Evolutionary conservation across 352 stramenopile genomes (phyloP).

Genomic region (Pythium grandisporangium): DNA sequence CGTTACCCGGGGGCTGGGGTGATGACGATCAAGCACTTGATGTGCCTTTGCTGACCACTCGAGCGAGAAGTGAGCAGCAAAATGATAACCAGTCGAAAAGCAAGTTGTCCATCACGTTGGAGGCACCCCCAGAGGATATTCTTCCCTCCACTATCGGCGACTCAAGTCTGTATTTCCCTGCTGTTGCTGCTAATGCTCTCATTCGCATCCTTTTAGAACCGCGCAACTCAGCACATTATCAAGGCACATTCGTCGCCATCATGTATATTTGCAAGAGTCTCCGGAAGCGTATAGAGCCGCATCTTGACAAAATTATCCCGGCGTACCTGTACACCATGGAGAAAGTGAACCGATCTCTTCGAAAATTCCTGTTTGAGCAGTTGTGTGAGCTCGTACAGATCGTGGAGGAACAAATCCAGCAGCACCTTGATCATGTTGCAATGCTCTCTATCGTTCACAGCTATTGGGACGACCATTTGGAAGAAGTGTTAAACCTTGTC

Average conservation of each 20-base stretch:
- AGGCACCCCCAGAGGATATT: slow-evolving; percentile 62
- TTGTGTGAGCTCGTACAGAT: slow-evolving; percentile 95
- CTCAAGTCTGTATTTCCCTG: slow-evolving; percentile 94
- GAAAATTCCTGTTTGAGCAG: slow-evolving; percentile 96
- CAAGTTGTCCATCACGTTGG: slow-evolving; percentile 52
- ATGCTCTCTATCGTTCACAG: slow-evolving; percentile 77
- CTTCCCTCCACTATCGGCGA: slow-evolving; percentile 78
- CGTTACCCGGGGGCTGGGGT: slow-evolving; percentile 3
- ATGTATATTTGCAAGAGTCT: slow-evolving; percentile 99
- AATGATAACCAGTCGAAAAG: slow-evolving; percentile 70
- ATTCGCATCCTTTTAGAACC: slow-evolving; percentile 97
- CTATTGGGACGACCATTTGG: slow-evolving; percentile 90
- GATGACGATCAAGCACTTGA: slow-evolving; percentile 45
- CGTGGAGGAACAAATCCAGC: slow-evolving; percentile 95
- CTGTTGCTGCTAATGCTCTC: slow-evolving; percentile 94
- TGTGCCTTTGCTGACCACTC: slow-evolving; percentile 34
- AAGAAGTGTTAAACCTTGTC: slow-evolving; percentile 96
- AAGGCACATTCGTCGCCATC: slow-evolving; percentile 96
- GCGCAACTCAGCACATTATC: slow-evolving; percentile 94
- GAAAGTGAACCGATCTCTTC: slow-evolving; percentile 71
- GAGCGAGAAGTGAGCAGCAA: slow-evolving; percentile 42
- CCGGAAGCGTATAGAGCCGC: slow-evolving; percentile 89
- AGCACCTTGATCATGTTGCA: slow-evolving; percentile 74
- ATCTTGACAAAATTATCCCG: slow-evolving; percentile 96
- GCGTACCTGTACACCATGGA: slow-evolving; percentile 95